phyloP scores from a whole-genome alignment of 2,329 filamentous ascomycete genomes.

The Cercospora berteroae region DNA sequence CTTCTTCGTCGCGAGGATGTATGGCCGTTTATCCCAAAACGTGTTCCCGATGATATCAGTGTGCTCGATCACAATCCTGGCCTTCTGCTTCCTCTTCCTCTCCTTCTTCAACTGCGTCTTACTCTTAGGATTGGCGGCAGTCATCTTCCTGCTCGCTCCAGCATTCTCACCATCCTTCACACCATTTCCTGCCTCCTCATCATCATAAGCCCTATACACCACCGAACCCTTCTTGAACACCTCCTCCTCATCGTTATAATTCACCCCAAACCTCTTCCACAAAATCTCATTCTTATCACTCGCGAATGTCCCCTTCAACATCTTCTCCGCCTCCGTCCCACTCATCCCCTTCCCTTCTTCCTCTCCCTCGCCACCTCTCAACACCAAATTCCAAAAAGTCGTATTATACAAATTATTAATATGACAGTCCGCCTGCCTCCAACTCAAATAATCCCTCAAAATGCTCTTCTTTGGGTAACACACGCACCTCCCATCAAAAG shows the following conservation, averaged over 20 bases:
- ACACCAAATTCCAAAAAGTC: conserved; percentile 87
- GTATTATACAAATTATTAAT: conserved; percentile 99
- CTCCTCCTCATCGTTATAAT: conserved; percentile 95
- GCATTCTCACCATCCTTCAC: background rate
- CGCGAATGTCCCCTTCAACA: conserved; percentile 76
- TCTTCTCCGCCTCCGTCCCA: conserved; percentile 74
- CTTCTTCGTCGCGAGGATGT: conserved; percentile 51
- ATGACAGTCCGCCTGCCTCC: conserved; percentile 96
- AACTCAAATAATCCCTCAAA: conserved; percentile 90
- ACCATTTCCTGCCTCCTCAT: conserved; percentile 34
- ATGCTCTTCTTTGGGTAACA: conserved; percentile 81
- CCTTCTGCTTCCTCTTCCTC: conserved; percentile 76
- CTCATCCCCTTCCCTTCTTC: conserved; percentile 52
- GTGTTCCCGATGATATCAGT: conserved; percentile 92
- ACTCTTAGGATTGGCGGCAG: conserved; percentile 21
- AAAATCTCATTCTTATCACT: conserved; percentile 95
- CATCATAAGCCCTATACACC: conserved; percentile 60
- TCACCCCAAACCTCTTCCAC: conserved; percentile 83
- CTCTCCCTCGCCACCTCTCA: conserved; percentile 56
- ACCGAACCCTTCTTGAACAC: conserved; percentile 94
- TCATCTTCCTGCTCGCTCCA: background rate
- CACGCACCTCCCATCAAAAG: conserved; percentile 89
- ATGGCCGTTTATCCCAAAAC: conserved; percentile 86
- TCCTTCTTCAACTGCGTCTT: conserved; percentile 83
- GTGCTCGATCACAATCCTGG: conserved; percentile 76